Evolutionary conservation across 352 stramenopile species (phyloP), one percentile per base, ranked within the genome.

Genomic region (Phytophthora litchii): DNA sequence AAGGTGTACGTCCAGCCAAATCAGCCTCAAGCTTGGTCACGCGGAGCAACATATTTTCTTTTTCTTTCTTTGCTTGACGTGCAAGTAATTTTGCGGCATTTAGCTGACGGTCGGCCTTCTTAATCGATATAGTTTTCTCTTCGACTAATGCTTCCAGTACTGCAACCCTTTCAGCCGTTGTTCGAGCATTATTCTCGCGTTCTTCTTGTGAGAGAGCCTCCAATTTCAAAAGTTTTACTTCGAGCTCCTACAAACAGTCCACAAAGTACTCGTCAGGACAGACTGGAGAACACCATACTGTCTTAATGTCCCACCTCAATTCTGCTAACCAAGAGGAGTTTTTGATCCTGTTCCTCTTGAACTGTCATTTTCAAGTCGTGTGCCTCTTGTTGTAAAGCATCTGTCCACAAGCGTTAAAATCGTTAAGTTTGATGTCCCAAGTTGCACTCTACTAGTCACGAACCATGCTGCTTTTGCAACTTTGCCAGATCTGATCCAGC

Each of bases 51-150:
- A 88, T 43, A 31, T 72, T 70, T 44, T 88, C 77, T 46, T 89
- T 92, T 19, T 92, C 82, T 38, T 90, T 92, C 34, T 88, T 92
- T 3, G 72, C 60, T 54, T 90, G 83, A 0, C 77, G 72, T 14
- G 67, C 67, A 13, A 90, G 70, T 14, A 90, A 49, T 54, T 92
- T 92, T 6, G 79, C 68, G 3, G 80, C 83, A 14, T 83, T 85
- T 0, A 92, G 60, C 45, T 92, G 80, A 1, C 80, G 78, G 41
- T 89, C 78, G 3, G 68, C 60, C 32, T 74, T 83, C 56, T 88
- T 88, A 5, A 75, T 40, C 10, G 73, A 55, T 9, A 74, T 60
- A 2, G 78, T 66, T 44, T 79, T 88, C 36, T 83, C 78, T 23
- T 73, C 66, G 2, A 88, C 54, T 14, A 67, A 20, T 27, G 55